These are phyloP conservation scores for Barbarea vulgaris DNA, from an alignment of 345 rosid species.

Conservation along the genomic window DNA sequence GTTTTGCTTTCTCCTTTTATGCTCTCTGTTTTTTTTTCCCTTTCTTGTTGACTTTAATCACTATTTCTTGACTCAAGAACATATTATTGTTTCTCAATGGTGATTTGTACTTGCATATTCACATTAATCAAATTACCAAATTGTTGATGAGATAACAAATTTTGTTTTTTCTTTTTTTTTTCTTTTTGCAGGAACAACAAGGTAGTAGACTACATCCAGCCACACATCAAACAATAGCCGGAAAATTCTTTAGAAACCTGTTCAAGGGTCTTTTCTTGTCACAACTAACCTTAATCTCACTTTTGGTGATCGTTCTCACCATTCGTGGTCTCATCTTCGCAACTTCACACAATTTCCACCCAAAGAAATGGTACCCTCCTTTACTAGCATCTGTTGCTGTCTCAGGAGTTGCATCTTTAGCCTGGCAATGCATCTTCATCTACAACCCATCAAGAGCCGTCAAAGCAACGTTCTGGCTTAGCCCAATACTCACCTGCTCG, in stretches of 20 bases:
- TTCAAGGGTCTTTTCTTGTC: conserved; percentile 60
- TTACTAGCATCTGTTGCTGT: conserved; percentile 58
- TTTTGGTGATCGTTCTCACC: conserved; percentile 59
- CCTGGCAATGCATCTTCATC: conserved; percentile 56
- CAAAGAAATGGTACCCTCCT: conserved; percentile 79
- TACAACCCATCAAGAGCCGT: conserved; percentile 54
- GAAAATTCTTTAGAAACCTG: conserved; percentile 48
- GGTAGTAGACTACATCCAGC: conserved; percentile 29
- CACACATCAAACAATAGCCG: conserved; percentile 43
- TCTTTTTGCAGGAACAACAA: conserved; percentile 52
- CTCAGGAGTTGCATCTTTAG: conserved; percentile 54
- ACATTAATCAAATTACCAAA: neutral
- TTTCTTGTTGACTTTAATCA: conserved; percentile 12
- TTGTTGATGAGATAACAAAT: conserved; percentile 7
- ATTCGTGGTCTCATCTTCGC: conserved; percentile 61
- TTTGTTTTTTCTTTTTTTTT: neutral
- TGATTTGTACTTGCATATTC: neutral
- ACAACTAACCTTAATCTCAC: conserved; percentile 54
- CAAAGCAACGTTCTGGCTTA: conserved; percentile 66
- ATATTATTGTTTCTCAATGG: neutral
- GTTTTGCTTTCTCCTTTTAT: conserved; percentile 14
- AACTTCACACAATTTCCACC: conserved; percentile 56
- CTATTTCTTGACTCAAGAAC: neutral
- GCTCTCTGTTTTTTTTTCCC: conserved; percentile 3
- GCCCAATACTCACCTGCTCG: conserved; percentile 63